These are phyloP conservation scores for Solanum chmielewskii DNA, from an alignment of 257 asterid genomes.

Conservation along the genomic window DNA sequence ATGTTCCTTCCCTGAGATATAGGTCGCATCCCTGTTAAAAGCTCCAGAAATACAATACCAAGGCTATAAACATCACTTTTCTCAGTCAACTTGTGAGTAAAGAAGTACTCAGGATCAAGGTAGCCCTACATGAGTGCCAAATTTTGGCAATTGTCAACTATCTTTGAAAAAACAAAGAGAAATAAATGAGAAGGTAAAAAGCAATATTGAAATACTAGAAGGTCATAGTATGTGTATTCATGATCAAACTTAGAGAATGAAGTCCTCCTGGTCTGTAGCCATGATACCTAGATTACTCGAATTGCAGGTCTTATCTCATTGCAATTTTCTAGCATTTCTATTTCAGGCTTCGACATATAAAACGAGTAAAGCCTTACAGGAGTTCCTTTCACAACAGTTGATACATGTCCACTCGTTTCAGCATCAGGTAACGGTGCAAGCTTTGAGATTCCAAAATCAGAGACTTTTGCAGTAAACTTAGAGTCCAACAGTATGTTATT, in stretches of 20 bases:
- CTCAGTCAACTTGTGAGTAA: not conserved
- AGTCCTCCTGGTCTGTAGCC: not conserved
- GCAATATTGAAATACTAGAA: not conserved
- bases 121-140: not conserved
- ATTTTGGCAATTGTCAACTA: not conserved
- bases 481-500: slow-evolving; percentile 1
- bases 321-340: not conserved
- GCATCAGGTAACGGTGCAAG: slow-evolving; percentile 1
- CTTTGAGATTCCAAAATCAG: not conserved
- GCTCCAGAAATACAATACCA: not conserved
- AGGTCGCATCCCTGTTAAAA: not conserved
- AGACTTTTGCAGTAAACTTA: not conserved
- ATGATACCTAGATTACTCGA: not conserved
- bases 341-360: not conserved
- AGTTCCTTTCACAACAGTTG: not conserved
- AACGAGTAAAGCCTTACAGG: not conserved
- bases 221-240: not conserved
- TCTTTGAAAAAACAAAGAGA: not conserved
- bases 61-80: not conserved
- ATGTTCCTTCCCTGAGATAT: not conserved
- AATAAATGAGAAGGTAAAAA: not conserved
- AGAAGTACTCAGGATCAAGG: not conserved
- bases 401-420: not conserved
- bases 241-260: not conserved
- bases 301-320: not conserved